A percentile compares a stretch with the other conserved stretches of the same genome.
Conservation (phyloP, 164 flowering plant species). For the Stephania japonica region DNA sequence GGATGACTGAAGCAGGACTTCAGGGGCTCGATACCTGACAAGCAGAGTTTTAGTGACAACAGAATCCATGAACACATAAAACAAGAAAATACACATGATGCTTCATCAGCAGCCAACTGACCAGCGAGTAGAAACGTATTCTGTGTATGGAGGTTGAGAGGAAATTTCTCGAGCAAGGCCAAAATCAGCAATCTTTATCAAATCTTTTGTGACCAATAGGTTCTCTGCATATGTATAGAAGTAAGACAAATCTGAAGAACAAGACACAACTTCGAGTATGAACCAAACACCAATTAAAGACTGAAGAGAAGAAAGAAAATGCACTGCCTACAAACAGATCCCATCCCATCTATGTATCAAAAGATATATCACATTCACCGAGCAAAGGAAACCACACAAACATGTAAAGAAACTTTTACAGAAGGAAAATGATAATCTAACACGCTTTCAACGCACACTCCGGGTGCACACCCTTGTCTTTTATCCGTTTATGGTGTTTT, state of each 20-base stretch:
- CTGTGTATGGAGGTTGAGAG: slow-evolving; percentile 72
- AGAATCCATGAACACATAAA: neutral
- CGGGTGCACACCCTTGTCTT: no score
- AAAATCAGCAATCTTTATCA: slow-evolving; percentile 89
- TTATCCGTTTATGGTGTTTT: no score
- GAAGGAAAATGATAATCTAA: no score
- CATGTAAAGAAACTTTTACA: neutral
- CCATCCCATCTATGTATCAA: neutral
- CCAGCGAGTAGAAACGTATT: slow-evolving; percentile 57
- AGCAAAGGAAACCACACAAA: neutral
- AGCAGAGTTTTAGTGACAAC: neutral
- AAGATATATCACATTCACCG: neutral
- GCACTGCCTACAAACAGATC: neutral
- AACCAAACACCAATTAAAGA: neutral
- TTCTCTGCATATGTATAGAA: slow-evolving; percentile 46
- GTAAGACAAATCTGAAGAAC: neutral
- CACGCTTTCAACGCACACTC: no score
- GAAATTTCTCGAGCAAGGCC: slow-evolving; percentile 90
- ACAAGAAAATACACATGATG: neutral
- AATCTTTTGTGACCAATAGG: slow-evolving; percentile 63
- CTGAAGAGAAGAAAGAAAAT: neutral
- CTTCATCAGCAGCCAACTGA: slow-evolving; percentile 18
- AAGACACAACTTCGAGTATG: neutral
- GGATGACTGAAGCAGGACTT: slow-evolving; percentile 82
- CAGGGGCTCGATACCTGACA: slow-evolving; percentile 96